Evolutionary conservation across 1,284 basidiomycete species (phyloP), one percentile per base, ranked within the genome.

Genomic region (Trichosporon faecale): DNA sequence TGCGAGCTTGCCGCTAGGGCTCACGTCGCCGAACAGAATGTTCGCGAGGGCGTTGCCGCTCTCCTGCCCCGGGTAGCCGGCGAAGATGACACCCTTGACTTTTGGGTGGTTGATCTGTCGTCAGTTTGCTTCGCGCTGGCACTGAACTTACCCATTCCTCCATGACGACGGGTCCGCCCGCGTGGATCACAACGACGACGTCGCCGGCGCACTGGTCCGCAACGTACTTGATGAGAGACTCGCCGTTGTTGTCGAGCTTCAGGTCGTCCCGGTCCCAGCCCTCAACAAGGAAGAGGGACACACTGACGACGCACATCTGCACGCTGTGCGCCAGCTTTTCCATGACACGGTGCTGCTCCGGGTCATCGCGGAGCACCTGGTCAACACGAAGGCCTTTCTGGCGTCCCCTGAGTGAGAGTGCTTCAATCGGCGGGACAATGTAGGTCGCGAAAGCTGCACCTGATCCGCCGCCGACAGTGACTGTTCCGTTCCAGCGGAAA

Each of bases 111-210:
- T 76, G 44, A 84, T 78, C 57, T 61, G 57, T 16, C 1, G 83
- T 75, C 88, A 21, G 57, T 31, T 61, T 12, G 3, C 7, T 72
- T 74, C 65, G 57, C 40, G 75, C 74, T 2, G 1, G 3, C 18
- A 8, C 18, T 9, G 7, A 31, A 61, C 57, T 61, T 2, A 61
- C 57, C 81, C 81, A 82, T 66, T 81, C 78, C 71, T 82, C 81
- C 18, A 81, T 70, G 49, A 79, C 33, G 5, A 81, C 82, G 61
- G 75, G 81, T 33, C 76, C 81, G 66, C 89, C 83, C 71, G 90
- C 89, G 23, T 90, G 88, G 80, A 94, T 89, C 4, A 91, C 90
- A 31, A 94, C 91, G 2, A 94, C 91, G 12, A 93, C 84, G 0
- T 91, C 90, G 49, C 88, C 89, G 18, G 86, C 85, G 79, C 93